A percentile compares a stretch with the other conserved stretches of the same genome.
Evolutionary conservation across 129 eudicot species (phyloP).

Genomic region (Flaveria trinervia): DNA sequence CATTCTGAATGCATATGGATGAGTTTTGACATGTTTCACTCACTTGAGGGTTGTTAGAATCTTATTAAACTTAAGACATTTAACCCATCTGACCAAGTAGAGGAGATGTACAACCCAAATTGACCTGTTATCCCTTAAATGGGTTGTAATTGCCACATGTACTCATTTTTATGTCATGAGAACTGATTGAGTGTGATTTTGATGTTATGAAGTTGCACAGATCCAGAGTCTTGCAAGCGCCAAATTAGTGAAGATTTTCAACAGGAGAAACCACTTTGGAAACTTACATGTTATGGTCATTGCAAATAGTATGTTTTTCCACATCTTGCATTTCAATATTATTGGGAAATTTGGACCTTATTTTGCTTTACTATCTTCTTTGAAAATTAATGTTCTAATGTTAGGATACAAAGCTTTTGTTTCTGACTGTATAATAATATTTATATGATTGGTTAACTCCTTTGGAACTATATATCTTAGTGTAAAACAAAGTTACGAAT

Average conservation of each 20-base stretch:
- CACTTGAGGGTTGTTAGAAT: neutral
- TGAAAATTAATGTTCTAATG: neutral
- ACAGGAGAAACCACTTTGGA: constrained; percentile 89
- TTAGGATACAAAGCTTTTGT: neutral
- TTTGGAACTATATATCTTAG: neutral
- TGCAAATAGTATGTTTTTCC: constrained; percentile 49
- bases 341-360: constrained; percentile 6
- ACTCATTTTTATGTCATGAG: constrained; percentile 11
- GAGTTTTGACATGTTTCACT: neutral
- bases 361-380: constrained; percentile 4
- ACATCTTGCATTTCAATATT: constrained; percentile 15
- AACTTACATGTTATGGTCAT: constrained; percentile 96
- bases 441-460: neutral
- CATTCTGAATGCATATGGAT: neutral
- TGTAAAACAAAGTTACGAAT: neutral
- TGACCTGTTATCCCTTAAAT: neutral
- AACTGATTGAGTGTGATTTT: constrained; percentile 19
- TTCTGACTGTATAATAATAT: neutral
- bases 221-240: constrained; percentile 77
- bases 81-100: neutral
- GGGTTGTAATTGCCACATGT: neutral
- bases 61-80: neutral
- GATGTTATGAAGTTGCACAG: constrained; percentile 74
- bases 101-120: neutral
- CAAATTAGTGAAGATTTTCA: constrained; percentile 66